Conservation (phyloP, 2,329 filamentous ascomycete genomes). For the Colletotrichum karsti region DNA sequence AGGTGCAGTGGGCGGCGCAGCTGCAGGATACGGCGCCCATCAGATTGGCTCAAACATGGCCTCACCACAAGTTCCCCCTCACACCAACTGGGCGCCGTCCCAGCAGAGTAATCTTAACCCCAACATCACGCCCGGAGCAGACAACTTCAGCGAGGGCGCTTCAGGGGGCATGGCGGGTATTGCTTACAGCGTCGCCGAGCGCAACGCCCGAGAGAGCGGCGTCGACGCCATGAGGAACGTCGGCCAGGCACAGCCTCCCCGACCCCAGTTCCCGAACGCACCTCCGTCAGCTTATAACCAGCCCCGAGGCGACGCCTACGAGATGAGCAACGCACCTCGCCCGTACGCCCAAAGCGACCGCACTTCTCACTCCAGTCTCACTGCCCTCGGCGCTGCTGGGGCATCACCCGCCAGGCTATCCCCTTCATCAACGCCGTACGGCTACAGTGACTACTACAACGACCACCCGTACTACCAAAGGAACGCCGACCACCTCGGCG, state of each 20-base stretch:
- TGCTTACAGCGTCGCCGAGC: slow-evolving; percentile 71
- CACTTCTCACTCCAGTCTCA: slow-evolving; percentile 53
- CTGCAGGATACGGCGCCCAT: slow-evolving; percentile 29
- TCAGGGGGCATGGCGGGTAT: slow-evolving; percentile 74
- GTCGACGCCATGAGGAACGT: slow-evolving; percentile 64
- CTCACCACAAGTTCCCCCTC: slow-evolving; percentile 15
- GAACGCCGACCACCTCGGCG: slow-evolving; percentile 59
- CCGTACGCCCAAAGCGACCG: slow-evolving; percentile 36
- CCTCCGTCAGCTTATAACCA: slow-evolving; percentile 31
- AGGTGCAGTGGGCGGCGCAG: slow-evolving; percentile 32
- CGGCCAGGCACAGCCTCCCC: slow-evolving; percentile 36
- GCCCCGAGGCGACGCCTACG: slow-evolving; percentile 33
- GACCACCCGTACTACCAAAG: slow-evolving; percentile 74
- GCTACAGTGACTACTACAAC: slow-evolving; percentile 56
- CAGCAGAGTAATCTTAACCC: slow-evolving; percentile 36
- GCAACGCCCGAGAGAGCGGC: slow-evolving; percentile 71
- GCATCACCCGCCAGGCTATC: slow-evolving; percentile 44
- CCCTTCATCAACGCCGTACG: slow-evolving; percentile 59
- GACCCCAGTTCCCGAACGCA: slow-evolving; percentile 32
- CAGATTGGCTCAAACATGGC: slow-evolving; percentile 12
- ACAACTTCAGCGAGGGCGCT: slow-evolving; percentile 72
- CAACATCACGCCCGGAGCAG: slow-evolving; percentile 67
- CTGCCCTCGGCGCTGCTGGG: slow-evolving; percentile 45
- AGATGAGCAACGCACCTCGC: slow-evolving; percentile 23
- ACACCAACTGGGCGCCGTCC: slow-evolving; percentile 15